These are phyloP conservation scores for Sugiyamaella xylanicola DNA, from an alignment of 1,139 yeast genomes.

Conservation along the genomic window DNA sequence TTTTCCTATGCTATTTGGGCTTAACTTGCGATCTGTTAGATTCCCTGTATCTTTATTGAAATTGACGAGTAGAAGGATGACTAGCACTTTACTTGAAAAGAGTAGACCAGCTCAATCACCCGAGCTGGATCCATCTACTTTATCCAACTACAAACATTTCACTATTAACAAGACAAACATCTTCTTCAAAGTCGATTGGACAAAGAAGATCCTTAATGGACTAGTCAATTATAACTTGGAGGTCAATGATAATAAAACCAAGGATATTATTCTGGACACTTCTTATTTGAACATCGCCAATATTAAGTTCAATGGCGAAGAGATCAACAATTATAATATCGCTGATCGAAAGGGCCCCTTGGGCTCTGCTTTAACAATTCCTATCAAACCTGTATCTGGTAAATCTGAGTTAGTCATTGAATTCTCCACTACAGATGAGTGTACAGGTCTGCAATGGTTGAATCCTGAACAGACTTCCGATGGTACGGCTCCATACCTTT, in stretches of 20 bases:
- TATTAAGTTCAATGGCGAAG: conserved; percentile 50
- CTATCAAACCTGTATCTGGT: conserved; percentile 15
- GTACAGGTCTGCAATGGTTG: conserved; percentile 88
- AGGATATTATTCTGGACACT: conserved; percentile 61
- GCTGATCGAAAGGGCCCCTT: conserved; percentile 59
- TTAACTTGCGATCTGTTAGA: neutral
- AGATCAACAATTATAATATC: conserved; percentile 44
- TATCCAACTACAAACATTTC: conserved; percentile 67
- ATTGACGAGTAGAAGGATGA: conserved; percentile 8
- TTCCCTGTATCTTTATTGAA: neutral
- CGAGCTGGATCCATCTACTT: conserved; percentile 65
- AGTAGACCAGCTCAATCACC: conserved; percentile 32
- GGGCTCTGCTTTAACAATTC: conserved; percentile 63
- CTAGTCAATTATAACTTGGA: conserved; percentile 53
- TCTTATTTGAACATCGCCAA: conserved; percentile 58
- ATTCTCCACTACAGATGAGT: conserved; percentile 68
- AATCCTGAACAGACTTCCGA: conserved; percentile 80
- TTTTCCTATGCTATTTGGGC: neutral
- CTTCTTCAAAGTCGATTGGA: conserved; percentile 59
- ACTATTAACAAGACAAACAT: conserved; percentile 55
- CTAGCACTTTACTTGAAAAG: conserved; percentile 20
- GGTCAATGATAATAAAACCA: conserved; percentile 28
- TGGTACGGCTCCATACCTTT: conserved; percentile 68
- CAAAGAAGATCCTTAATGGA: conserved; percentile 55
- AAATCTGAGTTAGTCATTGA: conserved; percentile 45